These are phyloP conservation scores for Rhytidiadelphus loreus DNA, from an alignment of 225 moss, liverwort and hornwort genomes.

Conservation along the genomic window DNA sequence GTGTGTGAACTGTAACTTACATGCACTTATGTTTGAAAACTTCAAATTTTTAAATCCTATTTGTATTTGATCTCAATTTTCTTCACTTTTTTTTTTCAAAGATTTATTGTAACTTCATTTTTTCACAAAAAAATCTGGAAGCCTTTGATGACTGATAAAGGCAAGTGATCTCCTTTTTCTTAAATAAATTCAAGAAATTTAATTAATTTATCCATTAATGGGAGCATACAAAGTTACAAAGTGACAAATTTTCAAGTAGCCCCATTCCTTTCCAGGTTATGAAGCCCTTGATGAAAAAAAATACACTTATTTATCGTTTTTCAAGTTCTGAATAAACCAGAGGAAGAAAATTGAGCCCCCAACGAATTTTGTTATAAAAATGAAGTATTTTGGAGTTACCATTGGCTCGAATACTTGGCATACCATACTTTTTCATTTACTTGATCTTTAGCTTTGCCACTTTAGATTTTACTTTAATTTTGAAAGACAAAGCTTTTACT, in stretches of 20 bases:
- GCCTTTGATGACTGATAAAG: background rate
- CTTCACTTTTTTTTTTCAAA: background rate
- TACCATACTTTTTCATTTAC: too few species aligned
- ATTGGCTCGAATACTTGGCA: too few species aligned
- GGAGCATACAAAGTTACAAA: background rate
- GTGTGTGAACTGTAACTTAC: rapidly evolving
- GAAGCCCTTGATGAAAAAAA: background rate
- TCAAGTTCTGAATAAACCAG: background rate
- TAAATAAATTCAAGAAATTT: background rate
- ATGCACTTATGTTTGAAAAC: background rate
- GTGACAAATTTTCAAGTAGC: too few species aligned
- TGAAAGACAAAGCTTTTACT: background rate
- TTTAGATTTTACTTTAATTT: background rate
- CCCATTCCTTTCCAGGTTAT: background rate
- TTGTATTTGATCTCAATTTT: background rate
- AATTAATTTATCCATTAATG: background rate
- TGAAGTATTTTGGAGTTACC: too few species aligned
- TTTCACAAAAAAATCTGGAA: background rate
- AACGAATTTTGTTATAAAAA: too few species aligned
- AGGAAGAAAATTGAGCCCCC: background rate
- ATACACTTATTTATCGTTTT: too few species aligned
- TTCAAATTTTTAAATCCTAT: background rate
- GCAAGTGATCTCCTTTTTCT: background rate
- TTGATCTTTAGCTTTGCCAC: background rate
- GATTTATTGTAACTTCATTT: background rate